Evolutionary conservation across 1,139 yeast species (phyloP).

Genomic region (Candida frijolesensis): DNA sequence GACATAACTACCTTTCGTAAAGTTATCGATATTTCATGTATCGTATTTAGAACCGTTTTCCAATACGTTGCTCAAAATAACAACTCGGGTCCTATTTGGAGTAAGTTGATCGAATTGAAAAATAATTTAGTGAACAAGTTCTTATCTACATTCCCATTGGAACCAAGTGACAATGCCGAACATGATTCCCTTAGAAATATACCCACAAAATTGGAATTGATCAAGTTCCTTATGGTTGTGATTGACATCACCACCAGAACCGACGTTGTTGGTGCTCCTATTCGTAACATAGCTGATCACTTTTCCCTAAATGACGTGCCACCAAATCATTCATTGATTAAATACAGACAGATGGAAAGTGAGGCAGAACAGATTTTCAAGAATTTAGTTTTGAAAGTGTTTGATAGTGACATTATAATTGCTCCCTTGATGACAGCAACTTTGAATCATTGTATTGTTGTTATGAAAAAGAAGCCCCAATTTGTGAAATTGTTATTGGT

Average conservation of each 20-base stretch:
- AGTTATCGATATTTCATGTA: slow-evolving; percentile 36
- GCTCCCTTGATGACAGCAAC: slow-evolving; percentile 60
- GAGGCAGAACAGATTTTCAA: slow-evolving; percentile 77
- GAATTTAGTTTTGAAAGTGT: slow-evolving; percentile 60
- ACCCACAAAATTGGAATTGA: slow-evolving; percentile 62
- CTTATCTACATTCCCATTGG: slow-evolving; percentile 44
- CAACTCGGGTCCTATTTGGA: slow-evolving; percentile 47
- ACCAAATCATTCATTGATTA: slow-evolving; percentile 68
- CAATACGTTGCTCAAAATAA: slow-evolving; percentile 46
- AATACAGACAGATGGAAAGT: slow-evolving; percentile 56
- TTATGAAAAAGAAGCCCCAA: slow-evolving; percentile 61
- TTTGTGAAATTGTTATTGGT: slow-evolving; percentile 46
- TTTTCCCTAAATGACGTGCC: slow-evolving; percentile 64
- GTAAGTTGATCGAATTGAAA: slow-evolving; percentile 44
- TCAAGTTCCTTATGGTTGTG: slow-evolving; percentile 72
- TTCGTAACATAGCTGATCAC: slow-evolving; percentile 23
- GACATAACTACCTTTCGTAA: slow-evolving; percentile 30
- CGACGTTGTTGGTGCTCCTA: slow-evolving; percentile 23
- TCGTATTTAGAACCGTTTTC: slow-evolving; percentile 43
- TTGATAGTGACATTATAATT: slow-evolving; percentile 58
- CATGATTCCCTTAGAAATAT: slow-evolving; percentile 52
- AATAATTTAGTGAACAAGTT: slow-evolving; percentile 39
- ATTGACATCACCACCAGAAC: slow-evolving; percentile 70
- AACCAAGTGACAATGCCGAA: slow-evolving; percentile 49
- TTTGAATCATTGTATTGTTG: slow-evolving; percentile 51